Percentiles rank a stretch among this genome's conserved stretches.
These are phyloP conservation scores for Primulina eburnea DNA, from an alignment of 257 asterid species.

Conservation along the genomic window DNA sequence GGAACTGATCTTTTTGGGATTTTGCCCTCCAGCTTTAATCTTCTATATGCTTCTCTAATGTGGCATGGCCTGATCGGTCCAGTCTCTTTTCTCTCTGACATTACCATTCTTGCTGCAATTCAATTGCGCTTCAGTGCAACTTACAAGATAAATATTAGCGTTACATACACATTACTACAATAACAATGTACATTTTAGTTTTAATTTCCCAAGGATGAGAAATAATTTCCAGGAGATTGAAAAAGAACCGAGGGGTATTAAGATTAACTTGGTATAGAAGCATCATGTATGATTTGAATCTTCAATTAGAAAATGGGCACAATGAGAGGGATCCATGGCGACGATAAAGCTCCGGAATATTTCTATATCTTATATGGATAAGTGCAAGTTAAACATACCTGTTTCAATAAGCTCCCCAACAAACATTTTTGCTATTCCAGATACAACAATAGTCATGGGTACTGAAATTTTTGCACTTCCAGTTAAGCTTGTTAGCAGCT, in stretches of 20 bases:
- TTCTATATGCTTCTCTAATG: slow-evolving; percentile 87
- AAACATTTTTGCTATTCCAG: slow-evolving; percentile 89
- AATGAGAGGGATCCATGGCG: neutral
- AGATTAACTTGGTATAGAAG: neutral
- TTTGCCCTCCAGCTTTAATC: slow-evolving; percentile 87
- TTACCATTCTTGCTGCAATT: slow-evolving; percentile 75
- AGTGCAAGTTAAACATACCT: slow-evolving; percentile 29
- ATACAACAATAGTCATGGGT: slow-evolving; percentile 80
- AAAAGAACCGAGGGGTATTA: neutral
- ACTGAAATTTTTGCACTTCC: slow-evolving; percentile 76
- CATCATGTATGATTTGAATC: neutral
- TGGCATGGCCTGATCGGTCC: slow-evolving; percentile 99
- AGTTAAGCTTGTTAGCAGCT: slow-evolving; percentile 64
- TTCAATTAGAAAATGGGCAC: neutral
- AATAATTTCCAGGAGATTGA: neutral
- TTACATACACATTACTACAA: neutral
- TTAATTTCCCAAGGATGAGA: neutral
- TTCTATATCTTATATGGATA: neutral
- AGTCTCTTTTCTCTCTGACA: slow-evolving; percentile 72
- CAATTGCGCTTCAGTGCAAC: slow-evolving; percentile 17
- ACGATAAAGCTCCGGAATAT: neutral
- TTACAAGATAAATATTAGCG: neutral
- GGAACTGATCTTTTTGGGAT: slow-evolving; percentile 79
- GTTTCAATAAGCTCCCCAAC: slow-evolving; percentile 87
- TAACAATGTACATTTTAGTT: neutral